Evolutionary conservation across 371 early-diverging fungal species (phyloP), one percentile per base, ranked within the genome.

Genomic region (Mortierella sp.): DNA sequence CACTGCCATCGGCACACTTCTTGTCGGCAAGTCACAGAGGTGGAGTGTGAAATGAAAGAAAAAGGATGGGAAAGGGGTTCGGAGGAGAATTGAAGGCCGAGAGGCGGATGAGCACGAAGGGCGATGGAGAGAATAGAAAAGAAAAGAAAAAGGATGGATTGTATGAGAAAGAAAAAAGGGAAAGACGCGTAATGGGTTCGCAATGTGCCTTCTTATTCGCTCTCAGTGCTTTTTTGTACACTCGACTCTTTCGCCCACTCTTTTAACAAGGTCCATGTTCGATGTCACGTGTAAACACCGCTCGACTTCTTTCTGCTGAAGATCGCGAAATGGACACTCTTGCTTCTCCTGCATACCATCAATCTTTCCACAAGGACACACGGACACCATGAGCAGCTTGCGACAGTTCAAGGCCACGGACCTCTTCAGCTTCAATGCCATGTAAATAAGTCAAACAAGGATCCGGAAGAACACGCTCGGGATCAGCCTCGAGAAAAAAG

Each of bases 401-500:
- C 85, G 95, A 45, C 91, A 94, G 45, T 96, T 96, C 89, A 94
- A 91, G 65, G 95, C 97, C 7, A 94, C 94, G 72, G 98, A 98
- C 88, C 90, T 98, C 31, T 97, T 98, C 90, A 92, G 89, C 75
- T 96, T 98, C 89, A 97, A 97, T 84, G 96, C 95, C 88, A 93
- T 98, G 95, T 94, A 93, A 80, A 31, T 60, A 47, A 28, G 1
- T 8, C 7, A 55, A 42, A 34, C 28, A 73, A 21, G 7, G 58
- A 34, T 31, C 14, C 24, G 21, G 34, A 42, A 42, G 28, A 38
- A 38, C 50, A 68, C 10, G 8, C 10, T 42, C 24, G 5, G 42
- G 38, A 68, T 68, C 24, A 42, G 11, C 21, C 34, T 38, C 38
- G 34, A 54, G 31, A 71, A 34, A 21, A 70, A 68, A 10, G 54